Percentiles rank a stretch among this genome's conserved stretches.
Evolutionary conservation across 2,329 filamentous ascomycete species (phyloP).

Genomic region (Fusarium sp.): DNA sequence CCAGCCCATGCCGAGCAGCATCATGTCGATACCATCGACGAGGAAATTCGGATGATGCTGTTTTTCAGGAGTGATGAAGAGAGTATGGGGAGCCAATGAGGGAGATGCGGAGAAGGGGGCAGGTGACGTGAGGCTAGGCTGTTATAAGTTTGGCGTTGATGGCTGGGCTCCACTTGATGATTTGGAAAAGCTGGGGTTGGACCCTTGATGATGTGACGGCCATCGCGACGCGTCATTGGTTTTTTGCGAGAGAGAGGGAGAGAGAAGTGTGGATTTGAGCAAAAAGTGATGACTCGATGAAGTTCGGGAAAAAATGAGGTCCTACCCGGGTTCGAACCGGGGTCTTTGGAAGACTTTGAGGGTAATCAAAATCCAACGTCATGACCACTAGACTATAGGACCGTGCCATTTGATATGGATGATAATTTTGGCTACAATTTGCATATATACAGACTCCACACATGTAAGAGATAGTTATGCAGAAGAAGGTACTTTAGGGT

Average conservation of each 20-base stretch:
- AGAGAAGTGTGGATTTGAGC: background rate
- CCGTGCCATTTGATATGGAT: background rate
- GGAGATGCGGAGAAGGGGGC: background rate
- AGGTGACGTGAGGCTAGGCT: background rate
- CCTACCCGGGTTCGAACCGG: slow-evolving; percentile 31
- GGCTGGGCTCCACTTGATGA: background rate
- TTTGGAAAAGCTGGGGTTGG: background rate
- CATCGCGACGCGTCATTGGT: background rate
- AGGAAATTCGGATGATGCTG: background rate
- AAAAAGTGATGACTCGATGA: background rate
- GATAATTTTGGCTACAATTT: rapidly evolving
- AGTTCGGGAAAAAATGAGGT: slow-evolving; percentile 3
- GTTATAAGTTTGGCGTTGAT: background rate
- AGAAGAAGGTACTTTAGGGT: background rate
- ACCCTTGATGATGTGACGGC: background rate
- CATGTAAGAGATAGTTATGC: rapidly evolving
- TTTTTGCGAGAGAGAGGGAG: no score
- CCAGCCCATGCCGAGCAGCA: slow-evolving; percentile 75
- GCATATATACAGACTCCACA: no score
- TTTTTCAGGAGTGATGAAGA: background rate
- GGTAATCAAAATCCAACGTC: slow-evolving; percentile 24
- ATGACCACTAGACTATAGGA: slow-evolving; percentile 32
- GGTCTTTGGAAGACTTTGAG: slow-evolving; percentile 22
- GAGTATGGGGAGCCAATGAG: background rate
- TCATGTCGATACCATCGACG: slow-evolving; percentile 51